Base-by-base conservation (phyloP, 2,329 filamentous ascomycete species). In the Botrytis paeoniae region DNA sequence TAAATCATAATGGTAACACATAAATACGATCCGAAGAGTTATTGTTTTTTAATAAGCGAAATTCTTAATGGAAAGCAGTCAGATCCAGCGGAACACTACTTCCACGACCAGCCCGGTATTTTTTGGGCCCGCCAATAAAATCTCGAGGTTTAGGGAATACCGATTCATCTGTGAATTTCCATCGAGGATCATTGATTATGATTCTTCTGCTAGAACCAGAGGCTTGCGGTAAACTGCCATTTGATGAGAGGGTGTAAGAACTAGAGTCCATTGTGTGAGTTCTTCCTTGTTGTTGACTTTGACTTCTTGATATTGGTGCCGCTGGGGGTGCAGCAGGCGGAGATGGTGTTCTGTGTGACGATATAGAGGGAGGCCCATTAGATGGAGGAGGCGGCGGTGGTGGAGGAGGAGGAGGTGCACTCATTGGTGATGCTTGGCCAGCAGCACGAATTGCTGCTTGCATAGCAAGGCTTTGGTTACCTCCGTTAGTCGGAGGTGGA, bases 81-180 rank as follows among this genome's bases (percentile, higher is more conserved):
- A 99, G 83, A 84, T 98, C 93, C 78, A 98, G 85, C 43, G 96
- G 96, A 77, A 98, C 95, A 85, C 93, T 98, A 83, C 94, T 98
- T 45, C 94, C 95, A 80, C 95, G 89, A 14, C 96, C 96, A 51
- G 96, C 96, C 75, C 95, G 87, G 82, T 98, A 99, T 81, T 89
- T 90, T 81, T 92, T 94, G 32, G 87, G 84, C 5, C 89, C 89
- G n/a, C 92, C 92, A 1, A 86, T 83, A 80, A 97, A 98, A 2
- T 92, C 90, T 79, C 95, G 87, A 35, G 95, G 95, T 78, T 94
- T 95, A 0, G 96, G 95, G 64, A 98, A 86, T 77, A 93, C 86
- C 51, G 86, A 88, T 78, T 98, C 95, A 64, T 91, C 89, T 78
- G 95, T 92, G 80, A 98, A 99, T 76, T 91, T 92, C 90, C 94